Evolutionary conservation across 352 stramenopile genomes (phyloP).

Genomic region (Globisporangium splendens): DNA sequence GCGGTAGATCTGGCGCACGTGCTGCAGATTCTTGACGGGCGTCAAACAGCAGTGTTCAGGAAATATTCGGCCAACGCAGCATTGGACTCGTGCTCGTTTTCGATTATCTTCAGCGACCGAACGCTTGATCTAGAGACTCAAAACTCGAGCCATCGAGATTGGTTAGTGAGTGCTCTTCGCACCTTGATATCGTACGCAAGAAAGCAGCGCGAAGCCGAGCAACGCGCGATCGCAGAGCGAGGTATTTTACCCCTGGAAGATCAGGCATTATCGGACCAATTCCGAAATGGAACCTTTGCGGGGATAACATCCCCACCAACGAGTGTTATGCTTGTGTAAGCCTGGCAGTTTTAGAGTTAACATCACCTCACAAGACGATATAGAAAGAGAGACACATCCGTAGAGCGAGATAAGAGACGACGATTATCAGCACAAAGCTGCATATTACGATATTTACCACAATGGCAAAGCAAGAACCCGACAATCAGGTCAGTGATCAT

Average conservation of each 20-base stretch:
- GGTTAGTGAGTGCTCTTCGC: constrained; percentile 71
- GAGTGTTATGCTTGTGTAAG: not conserved
- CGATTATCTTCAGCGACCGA: constrained; percentile 67
- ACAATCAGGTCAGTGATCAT: not conserved
- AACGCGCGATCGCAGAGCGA: constrained; percentile 72
- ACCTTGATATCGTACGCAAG: constrained; percentile 72
- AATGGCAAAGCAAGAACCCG: not conserved
- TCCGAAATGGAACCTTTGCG: not conserved
- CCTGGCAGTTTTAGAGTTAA: not conserved
- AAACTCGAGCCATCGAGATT: constrained; percentile 74
- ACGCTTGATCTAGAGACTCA: constrained; percentile 81
- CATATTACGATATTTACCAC: not conserved
- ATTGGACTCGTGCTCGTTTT: constrained; percentile 64
- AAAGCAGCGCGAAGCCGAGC: constrained; percentile 67
- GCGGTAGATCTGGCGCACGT: constrained; percentile 72
- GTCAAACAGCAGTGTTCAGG: constrained; percentile 70
- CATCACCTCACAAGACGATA: not conserved
- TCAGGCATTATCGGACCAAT: not conserved
- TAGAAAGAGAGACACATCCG: not conserved
- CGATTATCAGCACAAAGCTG: not conserved
- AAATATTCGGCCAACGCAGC: constrained; percentile 51
- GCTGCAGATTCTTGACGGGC: constrained; percentile 62
- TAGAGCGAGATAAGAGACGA: not conserved
- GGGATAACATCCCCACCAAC: constrained; percentile 1
- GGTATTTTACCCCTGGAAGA: constrained; percentile 41